Percentiles rank a stretch among this genome's conserved stretches.
Evolutionary conservation across 2,329 filamentous ascomycete species (phyloP).

Genomic region (Aspergillus phoenicis): DNA sequence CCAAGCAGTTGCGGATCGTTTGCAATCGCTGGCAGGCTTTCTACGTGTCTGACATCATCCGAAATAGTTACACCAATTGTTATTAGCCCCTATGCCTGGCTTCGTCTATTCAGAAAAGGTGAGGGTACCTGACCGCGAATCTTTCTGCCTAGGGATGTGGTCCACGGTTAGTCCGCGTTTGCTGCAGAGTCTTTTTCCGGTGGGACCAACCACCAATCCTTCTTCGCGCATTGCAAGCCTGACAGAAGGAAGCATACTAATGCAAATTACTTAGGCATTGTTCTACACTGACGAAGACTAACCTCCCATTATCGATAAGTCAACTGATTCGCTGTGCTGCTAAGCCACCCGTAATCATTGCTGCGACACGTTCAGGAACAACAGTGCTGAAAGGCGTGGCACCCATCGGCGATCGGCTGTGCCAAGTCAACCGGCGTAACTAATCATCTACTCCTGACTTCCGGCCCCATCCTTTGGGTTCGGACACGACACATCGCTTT

Average conservation of each 20-base stretch:
- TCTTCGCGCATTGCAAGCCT: background rate
- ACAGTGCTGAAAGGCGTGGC: background rate
- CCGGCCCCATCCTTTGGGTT: background rate
- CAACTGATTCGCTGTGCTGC: background rate
- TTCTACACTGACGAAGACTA: background rate
- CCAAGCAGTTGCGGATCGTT: background rate
- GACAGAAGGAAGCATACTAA: background rate
- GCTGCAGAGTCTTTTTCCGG: constrained; percentile 1
- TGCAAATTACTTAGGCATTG: background rate
- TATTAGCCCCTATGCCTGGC: background rate
- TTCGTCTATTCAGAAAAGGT: background rate
- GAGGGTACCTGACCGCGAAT: background rate
- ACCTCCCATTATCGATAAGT: background rate
- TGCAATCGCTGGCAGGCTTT: background rate
- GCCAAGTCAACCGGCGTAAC: background rate
- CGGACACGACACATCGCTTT: background rate
- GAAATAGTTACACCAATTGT: background rate
- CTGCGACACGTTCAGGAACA: background rate
- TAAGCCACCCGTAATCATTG: background rate
- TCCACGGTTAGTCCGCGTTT: background rate
- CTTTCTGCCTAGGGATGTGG: background rate
- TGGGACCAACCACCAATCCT: background rate
- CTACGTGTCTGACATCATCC: background rate
- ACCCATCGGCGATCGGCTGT: background rate
- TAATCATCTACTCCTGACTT: background rate